A percentile compares a stretch with the other conserved stretches of the same genome.
These are phyloP conservation scores for Cryptosporidium parvum DNA, from an alignment of 169 alveolate genomes.

Conservation along the genomic window DNA sequence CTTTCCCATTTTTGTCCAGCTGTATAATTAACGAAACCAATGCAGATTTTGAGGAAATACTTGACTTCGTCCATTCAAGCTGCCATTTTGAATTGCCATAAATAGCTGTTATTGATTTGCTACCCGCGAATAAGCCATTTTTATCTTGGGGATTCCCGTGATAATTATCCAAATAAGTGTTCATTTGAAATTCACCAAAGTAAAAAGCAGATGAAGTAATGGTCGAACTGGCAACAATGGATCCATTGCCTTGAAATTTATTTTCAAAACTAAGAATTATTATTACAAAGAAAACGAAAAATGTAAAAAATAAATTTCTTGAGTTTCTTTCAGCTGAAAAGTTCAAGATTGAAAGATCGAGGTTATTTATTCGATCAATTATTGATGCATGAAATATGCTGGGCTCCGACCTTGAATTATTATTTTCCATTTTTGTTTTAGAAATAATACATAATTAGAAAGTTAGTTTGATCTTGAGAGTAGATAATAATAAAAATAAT, in stretches of 20 bases:
- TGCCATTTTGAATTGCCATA: slow-evolving; percentile 70
- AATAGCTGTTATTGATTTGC: not conserved
- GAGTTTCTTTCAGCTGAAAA: slow-evolving; percentile 15
- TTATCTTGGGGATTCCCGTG: not conserved
- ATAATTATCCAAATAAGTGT: not conserved
- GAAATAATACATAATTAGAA: not conserved
- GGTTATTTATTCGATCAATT: slow-evolving; percentile 5
- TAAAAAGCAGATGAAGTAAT: slow-evolving; percentile 34
- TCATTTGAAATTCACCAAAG: slow-evolving; percentile 59
- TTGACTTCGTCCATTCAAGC: slow-evolving; percentile 63
- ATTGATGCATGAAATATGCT: slow-evolving; percentile 1
- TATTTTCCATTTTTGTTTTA: slow-evolving; percentile 15
- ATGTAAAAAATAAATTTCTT: slow-evolving; percentile 24
- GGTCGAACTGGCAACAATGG: not conserved
- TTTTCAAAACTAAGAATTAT: slow-evolving; percentile 24
- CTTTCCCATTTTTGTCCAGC: slow-evolving; percentile 3
- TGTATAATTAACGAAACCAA: slow-evolving; percentile 43
- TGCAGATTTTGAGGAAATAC: slow-evolving; percentile 34
- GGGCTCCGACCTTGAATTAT: slow-evolving; percentile 2
- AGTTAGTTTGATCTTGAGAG: not conserved
- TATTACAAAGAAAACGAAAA: slow-evolving; percentile 12
- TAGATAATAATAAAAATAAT: not conserved
- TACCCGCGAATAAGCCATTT: not conserved
- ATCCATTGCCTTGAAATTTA: slow-evolving; percentile 36
- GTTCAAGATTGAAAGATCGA: slow-evolving; percentile 7